phyloP scores from a whole-genome alignment of 306 rosid species.

The Neltuma alba region DNA sequence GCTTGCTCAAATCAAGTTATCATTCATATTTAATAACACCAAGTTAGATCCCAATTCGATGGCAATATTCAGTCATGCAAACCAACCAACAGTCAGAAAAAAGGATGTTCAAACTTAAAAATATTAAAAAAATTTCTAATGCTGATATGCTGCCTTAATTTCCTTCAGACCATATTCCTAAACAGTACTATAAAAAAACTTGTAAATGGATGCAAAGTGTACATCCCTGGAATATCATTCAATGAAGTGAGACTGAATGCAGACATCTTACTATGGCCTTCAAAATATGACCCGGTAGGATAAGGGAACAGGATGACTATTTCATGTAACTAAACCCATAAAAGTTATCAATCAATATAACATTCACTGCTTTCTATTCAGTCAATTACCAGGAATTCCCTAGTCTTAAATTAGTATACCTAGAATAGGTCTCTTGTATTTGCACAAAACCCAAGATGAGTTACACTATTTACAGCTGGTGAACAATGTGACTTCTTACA shows the following conservation, averaged over 20 bases:
- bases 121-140: neutral
- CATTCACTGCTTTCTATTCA: neutral
- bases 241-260: constrained; percentile 2
- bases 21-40: constrained; percentile 12
- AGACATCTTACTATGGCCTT: neutral
- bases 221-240: neutral
- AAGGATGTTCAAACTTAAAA: neutral
- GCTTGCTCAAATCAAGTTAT: constrained; percentile 14
- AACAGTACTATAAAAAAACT: neutral
- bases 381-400: constrained; percentile 14
- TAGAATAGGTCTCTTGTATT: neutral
- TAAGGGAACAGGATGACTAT: neutral
- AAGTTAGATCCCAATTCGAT: constrained; percentile 25
- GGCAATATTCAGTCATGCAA: constrained; percentile 22
- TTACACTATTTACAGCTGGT: neutral
- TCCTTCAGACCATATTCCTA: neutral
- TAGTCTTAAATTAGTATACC: neutral
- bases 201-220: neutral
- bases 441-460: neutral
- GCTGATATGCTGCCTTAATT: neutral
- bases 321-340: neutral
- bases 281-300: neutral
- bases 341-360: neutral
- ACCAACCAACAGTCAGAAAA: constrained; percentile 13
- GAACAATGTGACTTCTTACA: neutral